A percentile compares a stretch with the other conserved stretches of the same genome.
Conservation (phyloP, 2,329 filamentous ascomycete genomes). For the Cladobotryum mycophilum region DNA sequence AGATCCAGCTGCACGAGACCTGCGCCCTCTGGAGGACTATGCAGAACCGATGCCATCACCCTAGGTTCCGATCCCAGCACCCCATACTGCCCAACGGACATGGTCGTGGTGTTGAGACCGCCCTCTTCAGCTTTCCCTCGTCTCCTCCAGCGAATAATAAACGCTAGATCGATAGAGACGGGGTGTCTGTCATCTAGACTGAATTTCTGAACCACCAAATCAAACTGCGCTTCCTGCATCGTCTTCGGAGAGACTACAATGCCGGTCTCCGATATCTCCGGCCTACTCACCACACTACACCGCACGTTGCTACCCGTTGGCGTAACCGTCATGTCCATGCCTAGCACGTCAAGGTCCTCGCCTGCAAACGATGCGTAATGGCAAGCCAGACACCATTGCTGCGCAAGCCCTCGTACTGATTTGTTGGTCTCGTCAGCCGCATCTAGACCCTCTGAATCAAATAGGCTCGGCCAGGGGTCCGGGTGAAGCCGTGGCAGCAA, state of each 20-base stretch:
- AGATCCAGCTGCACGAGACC: constrained; percentile 42
- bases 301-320: constrained; percentile 55
- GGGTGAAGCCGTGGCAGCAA: constrained; percentile 72
- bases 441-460: constrained; percentile 52
- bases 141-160: constrained; percentile 74
- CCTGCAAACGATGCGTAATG: constrained; percentile 70
- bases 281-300: constrained; percentile 43
- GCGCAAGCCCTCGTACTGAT: constrained; percentile 56
- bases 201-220: constrained; percentile 66
- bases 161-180: constrained; percentile 65
- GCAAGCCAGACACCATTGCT: constrained; percentile 74
- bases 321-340: constrained; percentile 56
- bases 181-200: constrained; percentile 77
- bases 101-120: constrained; percentile 53
- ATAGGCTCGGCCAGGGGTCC: constrained; percentile 82
- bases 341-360: constrained; percentile 59
- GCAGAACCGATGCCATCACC: constrained; percentile 59
- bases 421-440: constrained; percentile 21
- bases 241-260: constrained; percentile 56
- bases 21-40: constrained; percentile 28
- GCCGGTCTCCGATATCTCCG: constrained; percentile 35
- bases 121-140: constrained; percentile 17
- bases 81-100: constrained; percentile 73
- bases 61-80: constrained; percentile 81
- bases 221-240: constrained; percentile 66